Conservation (phyloP, 192 early-diverging fungal genomes). For the Gigaspora rosea region DNA sequence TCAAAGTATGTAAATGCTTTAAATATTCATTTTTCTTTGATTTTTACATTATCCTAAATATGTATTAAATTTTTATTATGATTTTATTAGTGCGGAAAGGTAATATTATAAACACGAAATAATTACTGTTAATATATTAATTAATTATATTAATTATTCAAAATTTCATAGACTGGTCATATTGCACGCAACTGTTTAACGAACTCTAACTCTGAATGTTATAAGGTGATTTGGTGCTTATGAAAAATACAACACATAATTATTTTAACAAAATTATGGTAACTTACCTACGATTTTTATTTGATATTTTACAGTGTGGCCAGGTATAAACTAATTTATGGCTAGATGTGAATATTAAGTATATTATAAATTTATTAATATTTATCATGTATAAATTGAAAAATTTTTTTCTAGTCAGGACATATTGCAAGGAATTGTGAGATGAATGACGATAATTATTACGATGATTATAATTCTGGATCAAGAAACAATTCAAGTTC, state of each 20-base stretch:
- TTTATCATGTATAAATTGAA: neutral
- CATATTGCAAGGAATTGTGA: neutral
- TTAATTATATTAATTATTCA: neutral
- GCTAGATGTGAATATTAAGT: neutral
- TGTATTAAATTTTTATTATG: neutral
- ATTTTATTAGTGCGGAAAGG: constrained; percentile 5
- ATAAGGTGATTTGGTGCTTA: neutral
- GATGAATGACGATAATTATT: neutral
- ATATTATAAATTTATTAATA: neutral
- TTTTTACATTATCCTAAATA: neutral
- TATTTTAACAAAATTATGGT: neutral
- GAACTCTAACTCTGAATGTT: neutral
- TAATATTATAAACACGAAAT: neutral
- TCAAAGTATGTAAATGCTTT: neutral
- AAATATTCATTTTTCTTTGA: neutral
- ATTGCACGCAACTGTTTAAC: neutral
- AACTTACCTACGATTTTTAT: neutral
- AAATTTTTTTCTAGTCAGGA: neutral
- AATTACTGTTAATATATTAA: neutral
- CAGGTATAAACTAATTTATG: too few species aligned
- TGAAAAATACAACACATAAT: neutral
- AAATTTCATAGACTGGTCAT: neutral
- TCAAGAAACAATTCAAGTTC: neutral
- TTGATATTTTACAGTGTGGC: neutral
- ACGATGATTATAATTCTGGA: neutral